Conservation (phyloP, 2,329 filamentous ascomycete species). For the Alternaria arborescens region DNA sequence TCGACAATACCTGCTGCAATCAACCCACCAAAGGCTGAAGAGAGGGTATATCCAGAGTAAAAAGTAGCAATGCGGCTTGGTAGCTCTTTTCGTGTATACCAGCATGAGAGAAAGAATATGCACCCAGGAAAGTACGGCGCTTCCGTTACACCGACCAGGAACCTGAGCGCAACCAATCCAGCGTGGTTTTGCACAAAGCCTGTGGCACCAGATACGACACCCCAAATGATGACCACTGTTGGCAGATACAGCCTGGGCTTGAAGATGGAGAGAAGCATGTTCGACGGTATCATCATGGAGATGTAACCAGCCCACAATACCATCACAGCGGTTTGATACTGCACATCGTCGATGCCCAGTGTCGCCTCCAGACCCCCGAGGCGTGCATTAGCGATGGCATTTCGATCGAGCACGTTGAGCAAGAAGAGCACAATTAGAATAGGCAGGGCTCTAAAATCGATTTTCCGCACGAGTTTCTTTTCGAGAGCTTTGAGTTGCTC, state of each 20-base stretch:
- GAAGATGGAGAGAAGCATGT: constrained; percentile 64
- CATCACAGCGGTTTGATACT: constrained; percentile 39
- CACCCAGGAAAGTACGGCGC: constrained; percentile 30
- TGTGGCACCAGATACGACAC: constrained; percentile 55
- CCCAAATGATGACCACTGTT: constrained; percentile 56
- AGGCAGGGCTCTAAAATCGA: constrained; percentile 41
- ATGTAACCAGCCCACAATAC: constrained; percentile 70
- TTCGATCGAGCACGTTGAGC: constrained; percentile 44
- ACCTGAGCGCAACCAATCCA: constrained; percentile 53
- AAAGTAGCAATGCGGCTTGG: constrained; percentile 65
- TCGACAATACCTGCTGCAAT: constrained; percentile 60
- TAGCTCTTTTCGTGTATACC: constrained; percentile 50
- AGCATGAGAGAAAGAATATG: constrained; percentile 35
- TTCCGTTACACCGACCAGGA: constrained; percentile 51
- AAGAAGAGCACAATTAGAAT: constrained; percentile 41
- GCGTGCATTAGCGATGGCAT: constrained; percentile 40
- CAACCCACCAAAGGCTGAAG: constrained; percentile 62
- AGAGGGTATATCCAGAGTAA: constrained; percentile 64
- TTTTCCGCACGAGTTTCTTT: constrained; percentile 40
- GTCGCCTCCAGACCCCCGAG: constrained; percentile 33
- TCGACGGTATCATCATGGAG: constrained; percentile 69
- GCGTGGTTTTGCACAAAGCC: constrained; percentile 56
- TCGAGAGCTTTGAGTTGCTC: constrained; percentile 33
- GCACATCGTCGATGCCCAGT: neutral
- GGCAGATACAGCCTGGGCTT: constrained; percentile 64